phyloP scores from a whole-genome alignment of 257 asterid species.

The Cinchona pubescens region DNA sequence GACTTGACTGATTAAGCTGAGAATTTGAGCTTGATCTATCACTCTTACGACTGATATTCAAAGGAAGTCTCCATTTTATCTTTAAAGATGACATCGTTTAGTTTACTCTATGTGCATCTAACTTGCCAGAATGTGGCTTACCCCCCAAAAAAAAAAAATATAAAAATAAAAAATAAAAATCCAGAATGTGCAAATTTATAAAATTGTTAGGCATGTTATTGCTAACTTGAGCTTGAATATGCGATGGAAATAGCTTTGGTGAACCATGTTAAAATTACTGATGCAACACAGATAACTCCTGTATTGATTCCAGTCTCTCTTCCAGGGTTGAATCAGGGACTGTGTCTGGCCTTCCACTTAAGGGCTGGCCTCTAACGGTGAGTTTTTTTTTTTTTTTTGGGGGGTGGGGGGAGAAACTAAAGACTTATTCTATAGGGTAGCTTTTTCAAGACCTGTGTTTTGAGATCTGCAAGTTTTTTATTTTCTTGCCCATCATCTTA shows the following conservation, averaged over 20 bases:
- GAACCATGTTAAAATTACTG: neutral
- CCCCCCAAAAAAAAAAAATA: no score
- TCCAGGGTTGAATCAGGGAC: slow-evolving; percentile 91
- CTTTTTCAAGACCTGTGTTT: neutral
- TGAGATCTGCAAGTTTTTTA: slow-evolving; percentile 13
- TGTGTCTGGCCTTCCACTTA: slow-evolving; percentile 82
- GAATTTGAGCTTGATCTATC: neutral
- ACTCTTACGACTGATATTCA: neutral
- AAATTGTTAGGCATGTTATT: neutral
- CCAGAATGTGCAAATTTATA: neutral
- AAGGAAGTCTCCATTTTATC: neutral
- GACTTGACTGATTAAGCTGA: neutral
- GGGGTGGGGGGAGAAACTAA: no score
- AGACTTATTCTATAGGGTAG: neutral
- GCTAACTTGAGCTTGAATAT: neutral
- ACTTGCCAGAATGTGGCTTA: no score
- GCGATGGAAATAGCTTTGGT: neutral
- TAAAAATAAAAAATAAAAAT: no score
- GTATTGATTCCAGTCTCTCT: slow-evolving; percentile 1
- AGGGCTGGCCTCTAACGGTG: slow-evolving; percentile 99
- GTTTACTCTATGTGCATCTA: no score
- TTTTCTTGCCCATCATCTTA: slow-evolving; percentile 25
- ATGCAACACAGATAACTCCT: neutral
- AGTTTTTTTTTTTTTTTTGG: no score
- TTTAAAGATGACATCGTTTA: neutral